These are phyloP conservation scores for Flaveria bidentis DNA, from an alignment of 129 eudicot species.

Conservation along the genomic window DNA sequence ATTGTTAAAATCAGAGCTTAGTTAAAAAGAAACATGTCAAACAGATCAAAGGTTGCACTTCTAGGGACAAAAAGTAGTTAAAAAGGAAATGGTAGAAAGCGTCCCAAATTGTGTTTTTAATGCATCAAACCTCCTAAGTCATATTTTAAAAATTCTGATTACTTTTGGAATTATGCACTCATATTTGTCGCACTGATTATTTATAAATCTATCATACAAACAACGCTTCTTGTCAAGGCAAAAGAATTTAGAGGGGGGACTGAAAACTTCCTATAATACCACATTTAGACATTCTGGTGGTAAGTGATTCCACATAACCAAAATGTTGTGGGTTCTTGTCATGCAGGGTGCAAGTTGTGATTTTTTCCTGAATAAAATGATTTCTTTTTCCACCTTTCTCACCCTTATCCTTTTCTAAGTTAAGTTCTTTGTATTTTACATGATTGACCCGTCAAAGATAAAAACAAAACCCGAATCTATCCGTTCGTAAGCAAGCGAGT, in stretches of 20 bases:
- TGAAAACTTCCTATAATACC: neutral
- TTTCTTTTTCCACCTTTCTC: neutral
- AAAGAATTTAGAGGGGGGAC: neutral
- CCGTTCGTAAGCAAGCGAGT: neutral
- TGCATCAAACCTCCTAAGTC: constrained; percentile 1
- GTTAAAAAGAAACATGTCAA: neutral
- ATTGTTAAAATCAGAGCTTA: neutral
- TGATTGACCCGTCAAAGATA: neutral
- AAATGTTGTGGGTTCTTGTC: no score
- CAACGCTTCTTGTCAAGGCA: neutral
- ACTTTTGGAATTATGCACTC: neutral
- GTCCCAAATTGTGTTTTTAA: neutral
- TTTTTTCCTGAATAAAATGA: neutral
- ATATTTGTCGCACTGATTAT: neutral
- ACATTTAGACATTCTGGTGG: no score
- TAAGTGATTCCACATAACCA: no score
- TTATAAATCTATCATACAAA: no score
- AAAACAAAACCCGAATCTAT: neutral
- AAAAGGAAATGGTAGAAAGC: neutral
- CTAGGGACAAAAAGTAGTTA: neutral
- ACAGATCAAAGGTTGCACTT: neutral
- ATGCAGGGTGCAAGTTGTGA: no score
- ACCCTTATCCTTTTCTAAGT: neutral
- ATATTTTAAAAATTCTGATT: neutral
- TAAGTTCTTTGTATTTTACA: neutral